Percentiles rank a stretch among this genome's conserved stretches.
Conservation (phyloP, 1,284 basidiomycete species). For the Apiotrichum akiyoshidainum region DNA sequence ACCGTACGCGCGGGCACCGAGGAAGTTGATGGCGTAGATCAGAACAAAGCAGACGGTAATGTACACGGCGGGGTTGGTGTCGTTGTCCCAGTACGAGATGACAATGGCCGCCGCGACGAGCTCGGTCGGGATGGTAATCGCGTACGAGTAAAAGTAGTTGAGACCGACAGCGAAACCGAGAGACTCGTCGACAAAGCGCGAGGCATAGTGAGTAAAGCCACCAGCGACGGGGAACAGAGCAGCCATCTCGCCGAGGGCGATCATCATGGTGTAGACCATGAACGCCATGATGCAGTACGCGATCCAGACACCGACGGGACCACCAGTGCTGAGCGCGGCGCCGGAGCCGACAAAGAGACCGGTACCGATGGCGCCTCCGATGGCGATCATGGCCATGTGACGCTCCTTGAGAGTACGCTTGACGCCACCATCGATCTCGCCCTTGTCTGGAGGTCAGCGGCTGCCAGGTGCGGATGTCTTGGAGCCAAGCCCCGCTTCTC, state of each 20-base stretch:
- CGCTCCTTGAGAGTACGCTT: conserved; percentile 39
- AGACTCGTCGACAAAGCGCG: conserved; percentile 56
- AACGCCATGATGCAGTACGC: conserved; percentile 44
- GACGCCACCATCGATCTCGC: conserved; percentile 22
- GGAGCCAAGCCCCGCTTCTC: too few relatives aligned
- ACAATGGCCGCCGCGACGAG: conserved; percentile 27
- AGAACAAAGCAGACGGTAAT: conserved; percentile 50
- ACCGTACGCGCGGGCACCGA: conserved; percentile 41
- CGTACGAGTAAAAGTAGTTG: conserved; percentile 3
- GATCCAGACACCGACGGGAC: conserved; percentile 51
- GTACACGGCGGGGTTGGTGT: conserved; percentile 48
- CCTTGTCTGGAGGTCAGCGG: conserved; percentile 3
- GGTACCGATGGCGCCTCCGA: conserved; percentile 49
- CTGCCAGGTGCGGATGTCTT: not conserved
- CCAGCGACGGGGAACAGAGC: conserved; percentile 45
- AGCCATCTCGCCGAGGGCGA: conserved; percentile 51
- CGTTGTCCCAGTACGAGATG: conserved; percentile 39
- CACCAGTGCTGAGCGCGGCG: conserved; percentile 51
- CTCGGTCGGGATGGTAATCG: conserved; percentile 18
- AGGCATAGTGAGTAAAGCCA: conserved; percentile 45
- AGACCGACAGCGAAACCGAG: conserved; percentile 48
- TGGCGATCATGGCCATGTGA: conserved; percentile 53
- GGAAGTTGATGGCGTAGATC: conserved; percentile 50
- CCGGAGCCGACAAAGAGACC: conserved; percentile 54
- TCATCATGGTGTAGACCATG: conserved; percentile 47